Evolutionary conservation across 1,284 basidiomycete species (phyloP).

Genomic region (Ceratobasidium sp.): DNA sequence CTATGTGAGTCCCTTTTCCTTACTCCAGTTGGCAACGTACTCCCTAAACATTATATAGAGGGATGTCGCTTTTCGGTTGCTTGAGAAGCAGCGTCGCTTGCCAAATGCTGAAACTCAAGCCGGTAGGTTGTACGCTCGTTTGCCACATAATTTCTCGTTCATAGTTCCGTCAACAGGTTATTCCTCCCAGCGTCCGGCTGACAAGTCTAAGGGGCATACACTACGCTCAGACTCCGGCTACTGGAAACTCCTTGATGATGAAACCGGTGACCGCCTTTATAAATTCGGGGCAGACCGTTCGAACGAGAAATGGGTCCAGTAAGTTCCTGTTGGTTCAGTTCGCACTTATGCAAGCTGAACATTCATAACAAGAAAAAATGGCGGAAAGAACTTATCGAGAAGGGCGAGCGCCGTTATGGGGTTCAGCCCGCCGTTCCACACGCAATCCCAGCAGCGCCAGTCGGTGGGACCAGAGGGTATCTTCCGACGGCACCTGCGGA

Average conservation of each 20-base stretch:
- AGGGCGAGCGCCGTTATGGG: no score
- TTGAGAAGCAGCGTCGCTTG: not conserved
- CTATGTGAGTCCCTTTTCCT: not conserved
- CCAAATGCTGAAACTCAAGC: not conserved
- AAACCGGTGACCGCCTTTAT: not conserved
- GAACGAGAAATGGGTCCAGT: not conserved
- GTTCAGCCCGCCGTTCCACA: no score
- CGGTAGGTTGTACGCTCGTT: not conserved
- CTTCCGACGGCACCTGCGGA: no score
- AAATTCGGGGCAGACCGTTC: not conserved
- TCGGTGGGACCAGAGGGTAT: no score
- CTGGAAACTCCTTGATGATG: not conserved
- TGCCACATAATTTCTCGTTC: not conserved
- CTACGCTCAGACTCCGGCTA: not conserved
- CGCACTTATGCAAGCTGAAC: no score
- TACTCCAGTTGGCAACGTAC: not conserved
- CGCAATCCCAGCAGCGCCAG: no score
- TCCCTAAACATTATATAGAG: not conserved
- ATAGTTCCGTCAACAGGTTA: no score
- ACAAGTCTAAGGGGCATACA: not conserved
- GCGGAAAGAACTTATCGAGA: no score
- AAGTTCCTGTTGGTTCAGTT: no score
- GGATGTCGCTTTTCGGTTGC: not conserved
- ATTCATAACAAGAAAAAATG: no score
- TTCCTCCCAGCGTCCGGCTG: no score